phyloP scores from a whole-genome alignment of 2,329 filamentous ascomycete species.

The Colletotrichum camelliae region DNA sequence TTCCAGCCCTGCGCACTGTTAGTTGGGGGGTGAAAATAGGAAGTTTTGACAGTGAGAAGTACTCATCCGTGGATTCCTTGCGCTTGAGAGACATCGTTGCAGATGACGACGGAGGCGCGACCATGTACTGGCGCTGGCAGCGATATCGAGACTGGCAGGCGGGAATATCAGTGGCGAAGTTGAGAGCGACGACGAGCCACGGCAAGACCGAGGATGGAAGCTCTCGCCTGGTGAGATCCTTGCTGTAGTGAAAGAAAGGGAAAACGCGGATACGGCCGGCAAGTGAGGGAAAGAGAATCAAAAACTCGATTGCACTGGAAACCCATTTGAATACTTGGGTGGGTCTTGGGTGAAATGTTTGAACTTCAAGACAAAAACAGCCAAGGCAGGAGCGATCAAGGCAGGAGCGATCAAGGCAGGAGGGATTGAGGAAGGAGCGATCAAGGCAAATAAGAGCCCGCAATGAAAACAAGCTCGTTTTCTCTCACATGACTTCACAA shows the following conservation, averaged over 20 bases:
- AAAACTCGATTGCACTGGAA: too few relatives aligned
- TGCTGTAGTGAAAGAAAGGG: accelerated
- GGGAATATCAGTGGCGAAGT: too few relatives aligned
- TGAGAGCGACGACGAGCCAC: too few relatives aligned
- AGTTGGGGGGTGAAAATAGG: not conserved
- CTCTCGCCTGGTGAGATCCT: too few relatives aligned
- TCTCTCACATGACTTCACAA: accelerated
- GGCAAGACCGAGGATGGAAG: accelerated
- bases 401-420: not conserved
- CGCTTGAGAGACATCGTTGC: not conserved
- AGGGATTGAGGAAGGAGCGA: too few relatives aligned
- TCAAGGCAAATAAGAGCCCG: not conserved
- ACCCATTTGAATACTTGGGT: too few relatives aligned
- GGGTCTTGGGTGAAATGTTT: too few relatives aligned
- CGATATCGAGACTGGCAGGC: too few relatives aligned
- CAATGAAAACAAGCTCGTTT: accelerated
- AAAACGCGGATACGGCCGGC: too few relatives aligned
- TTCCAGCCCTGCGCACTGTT: not conserved
- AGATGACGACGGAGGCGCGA: not conserved
- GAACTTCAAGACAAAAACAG: too few relatives aligned
- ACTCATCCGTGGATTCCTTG: not conserved
- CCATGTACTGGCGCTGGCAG: not conserved
- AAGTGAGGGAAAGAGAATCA: too few relatives aligned
- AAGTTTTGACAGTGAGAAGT: not conserved
- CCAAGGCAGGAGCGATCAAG: not conserved